These are phyloP conservation scores for Venturiaceae sp. DNA, from an alignment of 2,329 filamentous ascomycete species.

Conservation along the genomic window DNA sequence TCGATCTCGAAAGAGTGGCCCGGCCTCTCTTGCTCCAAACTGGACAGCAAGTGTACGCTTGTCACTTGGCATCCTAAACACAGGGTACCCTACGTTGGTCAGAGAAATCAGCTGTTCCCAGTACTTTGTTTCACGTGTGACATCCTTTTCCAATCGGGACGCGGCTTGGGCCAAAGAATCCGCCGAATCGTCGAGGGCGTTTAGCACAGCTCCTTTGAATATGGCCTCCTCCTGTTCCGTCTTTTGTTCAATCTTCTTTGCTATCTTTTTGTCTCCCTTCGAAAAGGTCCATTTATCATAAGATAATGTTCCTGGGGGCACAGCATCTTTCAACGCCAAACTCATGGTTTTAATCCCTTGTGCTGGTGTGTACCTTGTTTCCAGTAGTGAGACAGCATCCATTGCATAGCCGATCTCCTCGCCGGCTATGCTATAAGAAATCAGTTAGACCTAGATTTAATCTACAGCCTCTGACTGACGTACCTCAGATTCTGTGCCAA, in stretches of 20 bases:
- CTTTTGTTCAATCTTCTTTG: slow-evolving; percentile 34
- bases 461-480: slow-evolving; percentile 6
- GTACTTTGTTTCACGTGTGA: slow-evolving; percentile 71
- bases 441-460: not conserved
- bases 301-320: slow-evolving; percentile 68
- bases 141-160: slow-evolving; percentile 63
- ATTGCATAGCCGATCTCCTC: slow-evolving; percentile 60
- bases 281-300: slow-evolving; percentile 48
- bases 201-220: slow-evolving; percentile 63
- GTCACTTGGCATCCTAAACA: slow-evolving; percentile 68
- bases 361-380: slow-evolving; percentile 74
- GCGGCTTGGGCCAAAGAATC: slow-evolving; percentile 66
- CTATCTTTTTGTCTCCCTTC: slow-evolving; percentile 25
- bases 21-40: slow-evolving; percentile 76
- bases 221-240: slow-evolving; percentile 40
- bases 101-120: slow-evolving; percentile 81
- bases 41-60: slow-evolving; percentile 69
- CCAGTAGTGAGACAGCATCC: slow-evolving; percentile 73
- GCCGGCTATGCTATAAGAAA: slow-evolving; percentile 29
- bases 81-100: slow-evolving; percentile 75
- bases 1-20: slow-evolving; percentile 50
- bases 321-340: slow-evolving; percentile 55
- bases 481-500: slow-evolving; percentile 32
- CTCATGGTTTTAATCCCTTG: slow-evolving; percentile 57
- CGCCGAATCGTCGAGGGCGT: slow-evolving; percentile 65